Percentiles rank a stretch among this genome's conserved stretches.
phyloP scores from a whole-genome alignment of 352 stramenopile genomes.

The Phytophthora aleatoria region DNA sequence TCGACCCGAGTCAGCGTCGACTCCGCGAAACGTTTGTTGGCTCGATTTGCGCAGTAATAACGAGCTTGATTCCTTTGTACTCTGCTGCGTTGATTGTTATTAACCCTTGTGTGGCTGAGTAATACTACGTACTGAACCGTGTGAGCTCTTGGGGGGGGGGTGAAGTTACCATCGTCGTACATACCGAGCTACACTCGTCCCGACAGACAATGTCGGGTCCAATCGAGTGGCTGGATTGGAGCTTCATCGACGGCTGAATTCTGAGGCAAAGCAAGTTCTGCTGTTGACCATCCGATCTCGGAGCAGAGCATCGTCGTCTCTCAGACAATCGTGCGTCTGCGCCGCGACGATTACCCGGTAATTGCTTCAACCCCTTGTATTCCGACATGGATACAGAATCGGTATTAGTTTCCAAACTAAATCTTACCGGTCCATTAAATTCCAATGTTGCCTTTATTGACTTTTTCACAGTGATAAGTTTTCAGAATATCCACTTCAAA shows the following conservation, averaged over 20 bases:
- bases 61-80: slow-evolving; percentile 5
- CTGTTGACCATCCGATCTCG: slow-evolving; percentile 1
- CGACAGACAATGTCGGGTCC: slow-evolving; percentile 23
- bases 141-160: slow-evolving; percentile 4
- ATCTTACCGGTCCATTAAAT: not conserved
- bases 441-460: too few species aligned
- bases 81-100: not conserved
- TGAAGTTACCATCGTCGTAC: slow-evolving; percentile 16
- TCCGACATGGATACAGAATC: slow-evolving; percentile 5
- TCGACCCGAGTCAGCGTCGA: not conserved
- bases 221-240: slow-evolving; percentile 1
- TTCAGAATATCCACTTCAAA: slow-evolving; percentile 8
- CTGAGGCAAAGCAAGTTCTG: slow-evolving; percentile 1
- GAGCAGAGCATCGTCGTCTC: slow-evolving; percentile 8
- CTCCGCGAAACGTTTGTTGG: not conserved
- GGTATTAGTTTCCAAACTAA: not conserved
- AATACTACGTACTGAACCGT: not conserved
- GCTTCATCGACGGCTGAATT: not conserved
- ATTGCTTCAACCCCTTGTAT: slow-evolving; percentile 5
- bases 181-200: slow-evolving; percentile 1
- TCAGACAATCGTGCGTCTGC: not conserved
- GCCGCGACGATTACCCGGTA: slow-evolving; percentile 1
- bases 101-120: too few species aligned
- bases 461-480: too few species aligned
- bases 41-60: slow-evolving; percentile 10